Evolutionary conservation across 352 stramenopile species (phyloP).

Genomic region (Pythium rhizo-oryzae): DNA sequence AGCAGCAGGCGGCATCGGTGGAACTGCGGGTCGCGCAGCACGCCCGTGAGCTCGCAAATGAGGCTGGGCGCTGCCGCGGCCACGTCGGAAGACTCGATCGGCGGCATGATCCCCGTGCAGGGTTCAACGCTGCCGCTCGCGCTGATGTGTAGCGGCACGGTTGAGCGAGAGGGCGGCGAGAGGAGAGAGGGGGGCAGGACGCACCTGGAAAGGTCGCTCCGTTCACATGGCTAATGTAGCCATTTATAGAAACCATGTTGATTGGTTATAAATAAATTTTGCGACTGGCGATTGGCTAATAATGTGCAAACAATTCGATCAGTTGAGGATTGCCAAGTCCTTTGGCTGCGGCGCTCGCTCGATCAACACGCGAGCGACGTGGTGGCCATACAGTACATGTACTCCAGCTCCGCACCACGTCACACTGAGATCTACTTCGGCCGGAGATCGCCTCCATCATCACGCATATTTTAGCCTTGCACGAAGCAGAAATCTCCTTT

Average conservation of each 20-base stretch:
- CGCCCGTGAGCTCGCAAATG: constrained; percentile 61
- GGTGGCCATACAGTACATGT: too few species aligned
- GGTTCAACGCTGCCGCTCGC: too few species aligned
- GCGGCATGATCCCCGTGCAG: background rate
- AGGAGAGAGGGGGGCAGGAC: too few species aligned
- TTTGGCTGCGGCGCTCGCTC: too few species aligned
- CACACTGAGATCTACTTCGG: too few species aligned
- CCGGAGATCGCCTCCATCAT: too few species aligned
- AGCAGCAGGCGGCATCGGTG: constrained; percentile 66
- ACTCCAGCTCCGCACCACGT: too few species aligned
- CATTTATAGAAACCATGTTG: background rate
- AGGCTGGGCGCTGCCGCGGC: constrained; percentile 8
- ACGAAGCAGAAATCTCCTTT: too few species aligned
- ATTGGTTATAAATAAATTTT: background rate
- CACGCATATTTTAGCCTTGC: too few species aligned
- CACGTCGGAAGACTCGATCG: background rate
- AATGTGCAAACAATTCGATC: background rate
- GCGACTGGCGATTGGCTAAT: background rate
- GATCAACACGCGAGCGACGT: too few species aligned
- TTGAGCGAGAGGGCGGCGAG: background rate
- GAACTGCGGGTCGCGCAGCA: constrained; percentile 57
- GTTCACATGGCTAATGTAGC: constrained; percentile 6
- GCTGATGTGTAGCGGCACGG: background rate
- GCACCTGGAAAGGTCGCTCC: background rate
- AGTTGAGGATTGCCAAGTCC: too few species aligned